Percentiles rank a stretch among this genome's conserved stretches.
Conservation (phyloP, 2,329 filamentous ascomycete species). For the Calonectria pteridis region DNA sequence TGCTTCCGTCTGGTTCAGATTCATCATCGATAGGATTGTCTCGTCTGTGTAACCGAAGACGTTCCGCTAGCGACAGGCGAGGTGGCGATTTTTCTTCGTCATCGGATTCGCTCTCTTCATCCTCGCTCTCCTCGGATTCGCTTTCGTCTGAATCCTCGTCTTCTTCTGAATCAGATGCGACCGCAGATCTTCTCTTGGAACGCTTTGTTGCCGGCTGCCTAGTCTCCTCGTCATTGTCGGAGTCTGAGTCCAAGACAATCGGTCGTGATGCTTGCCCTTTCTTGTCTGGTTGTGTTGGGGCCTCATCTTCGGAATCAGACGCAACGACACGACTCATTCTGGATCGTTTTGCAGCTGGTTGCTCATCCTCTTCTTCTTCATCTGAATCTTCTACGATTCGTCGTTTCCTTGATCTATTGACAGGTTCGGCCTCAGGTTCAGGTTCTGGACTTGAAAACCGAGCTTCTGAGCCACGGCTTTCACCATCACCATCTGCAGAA, state of each 20-base stretch:
- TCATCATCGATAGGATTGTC: slow-evolving; percentile 19
- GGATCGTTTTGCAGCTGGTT: slow-evolving; percentile 40
- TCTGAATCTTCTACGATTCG: slow-evolving; percentile 49
- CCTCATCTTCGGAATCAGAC: slow-evolving; percentile 41
- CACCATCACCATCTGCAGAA: slow-evolving; percentile 21
- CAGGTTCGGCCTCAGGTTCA: background rate
- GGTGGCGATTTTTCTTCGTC: slow-evolving; percentile 18
- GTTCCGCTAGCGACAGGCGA: slow-evolving; percentile 14
- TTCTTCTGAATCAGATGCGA: background rate
- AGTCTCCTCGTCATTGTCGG: slow-evolving; percentile 23
- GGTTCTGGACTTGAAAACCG: slow-evolving; percentile 29
- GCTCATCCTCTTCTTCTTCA: slow-evolving; percentile 40
- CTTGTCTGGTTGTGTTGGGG: background rate
- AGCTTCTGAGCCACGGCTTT: background rate
- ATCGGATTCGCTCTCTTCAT: slow-evolving; percentile 17
- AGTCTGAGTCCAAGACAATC: slow-evolving; percentile 30
- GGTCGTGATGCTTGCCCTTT: slow-evolving; percentile 6
- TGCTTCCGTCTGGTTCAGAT: slow-evolving; percentile 20
- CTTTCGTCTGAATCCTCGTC: background rate
- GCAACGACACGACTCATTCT: slow-evolving; percentile 35
- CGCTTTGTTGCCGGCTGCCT: background rate
- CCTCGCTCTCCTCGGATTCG: slow-evolving; percentile 13
- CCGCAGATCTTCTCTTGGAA: background rate
- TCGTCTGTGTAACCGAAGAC: slow-evolving; percentile 12
- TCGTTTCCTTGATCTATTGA: slow-evolving; percentile 42